A percentile compares a stretch with the other conserved stretches of the same genome.
phyloP scores from a whole-genome alignment of 2,329 filamentous ascomycete species.

The Boeremia exigua region DNA sequence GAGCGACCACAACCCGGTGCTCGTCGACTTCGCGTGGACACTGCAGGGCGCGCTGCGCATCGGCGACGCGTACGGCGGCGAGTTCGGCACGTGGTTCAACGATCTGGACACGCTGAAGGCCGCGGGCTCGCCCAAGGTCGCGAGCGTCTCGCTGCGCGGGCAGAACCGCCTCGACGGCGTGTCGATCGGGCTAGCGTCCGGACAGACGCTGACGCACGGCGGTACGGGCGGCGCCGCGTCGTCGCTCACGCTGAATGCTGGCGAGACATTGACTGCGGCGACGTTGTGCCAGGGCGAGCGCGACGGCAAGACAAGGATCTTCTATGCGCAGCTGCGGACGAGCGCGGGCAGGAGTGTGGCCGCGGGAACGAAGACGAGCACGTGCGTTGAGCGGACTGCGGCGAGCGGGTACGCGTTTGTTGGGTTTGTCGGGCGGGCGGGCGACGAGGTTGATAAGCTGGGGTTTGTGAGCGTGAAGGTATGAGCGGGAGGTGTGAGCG shows the following conservation, averaged over 20 bases:
- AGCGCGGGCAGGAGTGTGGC: slow-evolving; percentile 55
- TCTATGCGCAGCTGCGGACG: slow-evolving; percentile 62
- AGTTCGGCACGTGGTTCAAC: slow-evolving; percentile 62
- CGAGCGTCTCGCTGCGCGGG: slow-evolving; percentile 56
- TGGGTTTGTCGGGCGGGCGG: slow-evolving; percentile 59
- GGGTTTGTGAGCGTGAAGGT: slow-evolving; percentile 41
- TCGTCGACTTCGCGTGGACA: slow-evolving; percentile 57
- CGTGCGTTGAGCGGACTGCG: slow-evolving; percentile 56
- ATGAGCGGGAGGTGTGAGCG: no score
- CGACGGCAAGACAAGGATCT: slow-evolving; percentile 56
- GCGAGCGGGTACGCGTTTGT: slow-evolving; percentile 59
- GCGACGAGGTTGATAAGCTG: slow-evolving; percentile 63
- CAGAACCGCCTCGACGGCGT: slow-evolving; percentile 59
- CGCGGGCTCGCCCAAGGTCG: slow-evolving; percentile 42
- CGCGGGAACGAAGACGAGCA: slow-evolving; percentile 54
- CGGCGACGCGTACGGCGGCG: slow-evolving; percentile 56
- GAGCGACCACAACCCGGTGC: slow-evolving; percentile 69
- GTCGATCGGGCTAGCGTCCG: slow-evolving; percentile 56
- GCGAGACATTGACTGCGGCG: slow-evolving; percentile 59
- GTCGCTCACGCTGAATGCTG: slow-evolving; percentile 53
- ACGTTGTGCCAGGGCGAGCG: slow-evolving; percentile 60
- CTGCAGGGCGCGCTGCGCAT: slow-evolving; percentile 15
- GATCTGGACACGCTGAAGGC: slow-evolving; percentile 55
- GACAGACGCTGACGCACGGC: slow-evolving; percentile 59
- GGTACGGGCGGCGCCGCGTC: slow-evolving; percentile 57